phyloP scores from a whole-genome alignment of 1,284 basidiomycete genomes.

The Heterobasidion occidentale region DNA sequence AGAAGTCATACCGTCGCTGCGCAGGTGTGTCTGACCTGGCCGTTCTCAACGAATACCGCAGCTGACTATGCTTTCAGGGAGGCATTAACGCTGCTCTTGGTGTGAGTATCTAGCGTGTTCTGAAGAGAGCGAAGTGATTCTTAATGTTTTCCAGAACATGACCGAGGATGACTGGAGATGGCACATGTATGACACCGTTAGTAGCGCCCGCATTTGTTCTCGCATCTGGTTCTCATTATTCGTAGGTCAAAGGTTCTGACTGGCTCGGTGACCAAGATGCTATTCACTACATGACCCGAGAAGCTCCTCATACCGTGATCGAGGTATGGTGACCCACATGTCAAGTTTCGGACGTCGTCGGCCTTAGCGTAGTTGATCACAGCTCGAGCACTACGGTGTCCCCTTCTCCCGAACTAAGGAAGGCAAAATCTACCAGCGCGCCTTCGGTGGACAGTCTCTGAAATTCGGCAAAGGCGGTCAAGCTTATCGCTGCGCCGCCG shows the following conservation, averaged over 20 bases:
- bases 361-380: slow-evolving; percentile 8
- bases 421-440: slow-evolving; percentile 99
- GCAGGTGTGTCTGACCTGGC: slow-evolving; percentile 53
- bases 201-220: slow-evolving; percentile 16
- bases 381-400: slow-evolving; percentile 99
- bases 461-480: slow-evolving; percentile 98
- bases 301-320: slow-evolving; percentile 90
- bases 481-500: slow-evolving; percentile 98
- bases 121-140: background rate
- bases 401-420: slow-evolving; percentile 99
- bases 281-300: slow-evolving; percentile 98
- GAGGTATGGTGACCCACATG: slow-evolving; percentile 48
- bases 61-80: slow-evolving; percentile 47
- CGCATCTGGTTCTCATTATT: too few species aligned
- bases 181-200: slow-evolving; percentile 99
- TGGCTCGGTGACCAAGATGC: slow-evolving; percentile 99
- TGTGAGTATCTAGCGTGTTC: slow-evolving; percentile 34
- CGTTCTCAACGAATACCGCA: background rate
- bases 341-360: background rate
- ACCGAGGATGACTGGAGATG: slow-evolving; percentile 99
- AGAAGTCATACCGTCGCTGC: slow-evolving; percentile 98
- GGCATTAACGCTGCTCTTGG: slow-evolving; percentile 99
- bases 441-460: slow-evolving; percentile 97
- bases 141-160: slow-evolving; percentile 67
- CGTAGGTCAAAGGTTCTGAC: slow-evolving; percentile 94